A percentile compares a stretch with the other conserved stretches of the same genome.
These are phyloP conservation scores for Lizanozyma gosingica DNA, from an alignment of 1,139 yeast species.

Conservation along the genomic window DNA sequence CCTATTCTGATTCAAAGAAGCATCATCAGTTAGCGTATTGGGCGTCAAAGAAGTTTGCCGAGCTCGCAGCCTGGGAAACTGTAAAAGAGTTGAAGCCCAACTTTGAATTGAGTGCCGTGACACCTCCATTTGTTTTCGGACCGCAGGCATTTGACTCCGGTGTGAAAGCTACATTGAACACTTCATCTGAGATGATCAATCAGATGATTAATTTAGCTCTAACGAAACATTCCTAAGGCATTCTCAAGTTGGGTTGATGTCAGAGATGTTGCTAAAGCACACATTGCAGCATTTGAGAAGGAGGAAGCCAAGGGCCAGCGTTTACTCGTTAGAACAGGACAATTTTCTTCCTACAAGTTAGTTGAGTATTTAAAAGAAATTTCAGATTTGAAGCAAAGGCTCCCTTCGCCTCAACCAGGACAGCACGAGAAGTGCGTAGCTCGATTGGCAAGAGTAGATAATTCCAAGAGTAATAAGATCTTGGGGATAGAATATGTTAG, in stretches of 20 bases:
- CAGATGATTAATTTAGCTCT: constrained; percentile 3
- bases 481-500: constrained; percentile 11
- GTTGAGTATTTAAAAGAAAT: neutral
- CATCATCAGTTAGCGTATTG: neutral
- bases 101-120: constrained; percentile 9
- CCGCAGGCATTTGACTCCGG: constrained; percentile 15
- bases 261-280: constrained; percentile 32
- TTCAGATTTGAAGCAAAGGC: neutral
- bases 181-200: constrained; percentile 12
- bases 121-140: constrained; percentile 17
- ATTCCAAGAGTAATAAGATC: constrained; percentile 9
- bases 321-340: constrained; percentile 14
- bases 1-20: neutral
- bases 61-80: constrained; percentile 6
- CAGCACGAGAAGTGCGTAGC: neutral
- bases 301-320: constrained; percentile 12
- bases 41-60: neutral
- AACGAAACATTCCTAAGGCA: constrained; percentile 9
- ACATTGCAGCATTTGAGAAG: constrained; percentile 23
- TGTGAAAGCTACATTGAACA: constrained; percentile 12
- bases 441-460: constrained; percentile 1
- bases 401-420: neutral
- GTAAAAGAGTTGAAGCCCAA: constrained; percentile 6
- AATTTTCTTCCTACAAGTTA: constrained; percentile 5
- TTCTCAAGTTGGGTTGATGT: constrained; percentile 21